A percentile compares a stretch with the other conserved stretches of the same genome.
phyloP scores from a whole-genome alignment of 352 stramenopile genomes.

The Achlya hypogyna region DNA sequence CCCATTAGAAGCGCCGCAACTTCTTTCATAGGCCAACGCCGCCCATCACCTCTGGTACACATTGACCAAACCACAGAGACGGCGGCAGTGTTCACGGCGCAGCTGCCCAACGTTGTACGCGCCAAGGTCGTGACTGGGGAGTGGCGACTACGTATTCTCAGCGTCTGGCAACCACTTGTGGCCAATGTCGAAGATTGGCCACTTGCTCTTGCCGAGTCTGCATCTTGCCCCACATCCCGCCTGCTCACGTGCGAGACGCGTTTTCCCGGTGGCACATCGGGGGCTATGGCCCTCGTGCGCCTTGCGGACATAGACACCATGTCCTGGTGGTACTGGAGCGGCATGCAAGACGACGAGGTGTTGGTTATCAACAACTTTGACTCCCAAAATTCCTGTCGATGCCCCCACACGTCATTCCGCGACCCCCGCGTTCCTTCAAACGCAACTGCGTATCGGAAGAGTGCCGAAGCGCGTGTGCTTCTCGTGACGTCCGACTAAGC shows the following conservation, averaged over 20 bases:
- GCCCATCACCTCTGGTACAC: constrained; percentile 14
- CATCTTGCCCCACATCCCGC: background rate
- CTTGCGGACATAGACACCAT: background rate
- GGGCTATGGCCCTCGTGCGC: constrained; percentile 12
- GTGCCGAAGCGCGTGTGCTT: constrained; percentile 11
- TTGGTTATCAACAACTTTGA: constrained; percentile 17
- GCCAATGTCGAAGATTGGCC: constrained; percentile 5
- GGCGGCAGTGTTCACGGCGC: background rate
- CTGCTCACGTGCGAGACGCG: constrained; percentile 3
- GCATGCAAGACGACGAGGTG: background rate
- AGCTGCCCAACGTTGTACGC: background rate
- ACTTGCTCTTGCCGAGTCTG: constrained; percentile 3
- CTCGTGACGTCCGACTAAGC: background rate
- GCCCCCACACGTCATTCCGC: constrained; percentile 13
- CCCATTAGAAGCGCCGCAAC: background rate
- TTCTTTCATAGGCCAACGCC: background rate
- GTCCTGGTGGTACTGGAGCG: constrained; percentile 18
- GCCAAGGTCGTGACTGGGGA: background rate
- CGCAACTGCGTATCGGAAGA: background rate
- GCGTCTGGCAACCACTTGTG: constrained; percentile 16
- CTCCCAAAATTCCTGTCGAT: background rate
- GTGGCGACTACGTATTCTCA: constrained; percentile 9
- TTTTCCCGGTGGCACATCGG: background rate
- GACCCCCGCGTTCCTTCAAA: background rate
- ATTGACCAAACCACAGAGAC: constrained; percentile 12